Conservation (phyloP, 2,329 filamentous ascomycete genomes). For the Talaromyces sp. region DNA sequence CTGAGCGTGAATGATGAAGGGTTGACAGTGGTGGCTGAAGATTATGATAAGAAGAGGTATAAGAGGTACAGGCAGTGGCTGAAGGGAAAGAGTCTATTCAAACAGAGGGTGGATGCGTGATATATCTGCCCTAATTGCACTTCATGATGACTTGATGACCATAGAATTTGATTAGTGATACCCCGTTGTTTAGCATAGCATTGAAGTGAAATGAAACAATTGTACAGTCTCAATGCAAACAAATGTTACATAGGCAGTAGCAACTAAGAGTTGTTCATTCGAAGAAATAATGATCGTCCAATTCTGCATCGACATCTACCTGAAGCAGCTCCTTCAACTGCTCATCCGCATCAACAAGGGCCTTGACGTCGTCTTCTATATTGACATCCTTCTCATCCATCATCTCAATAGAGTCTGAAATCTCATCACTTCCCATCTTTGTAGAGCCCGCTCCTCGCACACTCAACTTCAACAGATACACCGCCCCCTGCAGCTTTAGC, state of each 20-base stretch:
- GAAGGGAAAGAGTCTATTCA: conserved; percentile 90
- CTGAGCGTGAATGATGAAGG: conserved; percentile 76
- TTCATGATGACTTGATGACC: neutral
- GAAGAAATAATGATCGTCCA: conserved; percentile 24
- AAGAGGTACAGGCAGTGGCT: conserved; percentile 97
- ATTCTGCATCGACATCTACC: conserved; percentile 6
- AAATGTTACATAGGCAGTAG: neutral
- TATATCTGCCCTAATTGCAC: neutral
- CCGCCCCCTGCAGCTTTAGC: conserved; percentile 24
- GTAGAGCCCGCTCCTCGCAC: conserved; percentile 21
- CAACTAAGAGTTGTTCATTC: neutral
- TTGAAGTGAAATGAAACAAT: neutral
- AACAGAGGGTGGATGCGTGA: conserved; percentile 64
- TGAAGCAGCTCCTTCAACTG: conserved; percentile 32
- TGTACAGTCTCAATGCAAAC: neutral
- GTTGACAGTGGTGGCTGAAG: conserved; percentile 82
- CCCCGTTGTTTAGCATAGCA: neutral
- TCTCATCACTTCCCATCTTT: conserved; percentile 8
- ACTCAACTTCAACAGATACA: conserved; percentile 32
- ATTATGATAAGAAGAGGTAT: conserved; percentile 88
- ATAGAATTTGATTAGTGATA: neutral
- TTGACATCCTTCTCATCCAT: conserved; percentile 28
- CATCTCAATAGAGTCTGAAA: conserved; percentile 26
- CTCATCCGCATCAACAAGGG: conserved; percentile 39
- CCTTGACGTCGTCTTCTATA: conserved; percentile 36